Conservation (phyloP, 2,329 filamentous ascomycete species). For the Byssochlamys sp. region DNA sequence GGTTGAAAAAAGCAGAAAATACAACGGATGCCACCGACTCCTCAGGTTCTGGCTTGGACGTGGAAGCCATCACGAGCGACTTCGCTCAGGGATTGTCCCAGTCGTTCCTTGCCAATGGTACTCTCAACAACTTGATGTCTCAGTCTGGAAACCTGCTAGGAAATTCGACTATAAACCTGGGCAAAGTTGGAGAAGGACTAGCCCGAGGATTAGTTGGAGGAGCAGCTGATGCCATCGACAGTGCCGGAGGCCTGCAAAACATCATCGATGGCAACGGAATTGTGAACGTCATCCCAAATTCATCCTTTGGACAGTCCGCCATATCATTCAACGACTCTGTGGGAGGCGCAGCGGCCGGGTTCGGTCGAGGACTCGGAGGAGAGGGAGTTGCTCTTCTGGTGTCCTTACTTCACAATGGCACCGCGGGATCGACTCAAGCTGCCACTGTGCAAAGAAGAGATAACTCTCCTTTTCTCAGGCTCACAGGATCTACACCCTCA, state of each 20-base stretch:
- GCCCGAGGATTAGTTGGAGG: background rate
- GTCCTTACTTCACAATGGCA: background rate
- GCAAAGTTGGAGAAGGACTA: background rate
- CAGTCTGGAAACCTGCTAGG: background rate
- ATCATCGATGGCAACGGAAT: background rate
- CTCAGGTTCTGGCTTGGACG: background rate
- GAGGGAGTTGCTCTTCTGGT: background rate
- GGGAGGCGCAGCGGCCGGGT: background rate
- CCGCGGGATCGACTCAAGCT: background rate
- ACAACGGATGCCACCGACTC: background rate
- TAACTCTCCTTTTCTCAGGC: background rate
- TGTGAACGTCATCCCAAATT: background rate
- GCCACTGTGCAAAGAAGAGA: background rate
- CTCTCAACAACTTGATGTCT: background rate
- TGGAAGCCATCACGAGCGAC: background rate
- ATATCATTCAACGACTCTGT: background rate
- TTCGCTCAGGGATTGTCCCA: background rate
- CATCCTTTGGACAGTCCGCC: background rate
- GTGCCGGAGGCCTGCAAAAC: background rate
- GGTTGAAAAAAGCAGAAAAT: background rate
- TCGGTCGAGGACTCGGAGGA: background rate
- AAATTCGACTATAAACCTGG: background rate
- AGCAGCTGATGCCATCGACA: background rate
- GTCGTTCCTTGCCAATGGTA: background rate
- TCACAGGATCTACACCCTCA: background rate